phyloP scores from a whole-genome alignment of 2,329 filamentous ascomycete genomes.

The Sarocladium brachiariae region DNA sequence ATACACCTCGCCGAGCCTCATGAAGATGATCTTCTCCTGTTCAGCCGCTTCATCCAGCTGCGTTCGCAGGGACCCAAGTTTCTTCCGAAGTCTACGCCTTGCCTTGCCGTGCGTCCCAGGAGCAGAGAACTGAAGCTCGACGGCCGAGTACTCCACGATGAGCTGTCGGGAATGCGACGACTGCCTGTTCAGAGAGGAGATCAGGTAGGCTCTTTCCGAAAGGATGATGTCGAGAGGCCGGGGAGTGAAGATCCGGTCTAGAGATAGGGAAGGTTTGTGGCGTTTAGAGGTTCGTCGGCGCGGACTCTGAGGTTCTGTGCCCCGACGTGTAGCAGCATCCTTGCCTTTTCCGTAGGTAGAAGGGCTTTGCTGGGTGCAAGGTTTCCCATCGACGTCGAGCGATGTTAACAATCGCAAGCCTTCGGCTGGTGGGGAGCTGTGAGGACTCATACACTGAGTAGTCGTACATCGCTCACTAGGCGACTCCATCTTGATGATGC shows the following conservation, averaged over 20 bases:
- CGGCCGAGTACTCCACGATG: conserved; percentile 28
- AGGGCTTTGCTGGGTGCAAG: neutral
- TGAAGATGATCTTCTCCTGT: conserved; percentile 39
- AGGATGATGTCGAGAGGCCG: conserved; percentile 36
- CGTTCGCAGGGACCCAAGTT: conserved; percentile 32
- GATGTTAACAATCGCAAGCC: too few relatives aligned
- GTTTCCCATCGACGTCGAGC: neutral
- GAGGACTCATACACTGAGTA: too few relatives aligned
- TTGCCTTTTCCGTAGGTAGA: conserved; percentile 11
- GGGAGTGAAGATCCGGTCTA: conserved; percentile 24
- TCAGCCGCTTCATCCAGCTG: conserved; percentile 37
- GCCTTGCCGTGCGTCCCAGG: conserved; percentile 17
- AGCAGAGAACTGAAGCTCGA: conserved; percentile 27
- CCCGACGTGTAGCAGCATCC: neutral
- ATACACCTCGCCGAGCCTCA: conserved; percentile 41
- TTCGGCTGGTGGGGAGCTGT: too few relatives aligned
- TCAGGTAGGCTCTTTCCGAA: conserved; percentile 40
- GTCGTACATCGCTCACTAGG: neutral
- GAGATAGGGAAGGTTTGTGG: conserved; percentile 9
- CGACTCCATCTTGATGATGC: neutral
- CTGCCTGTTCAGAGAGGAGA: conserved; percentile 33
- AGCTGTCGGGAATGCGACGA: conserved; percentile 30
- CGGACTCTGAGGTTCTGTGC: conserved; percentile 8
- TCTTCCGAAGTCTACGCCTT: conserved; percentile 31
- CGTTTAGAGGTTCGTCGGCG: conserved; percentile 7